Percentiles rank a stretch among this genome's conserved stretches.
phyloP scores from a whole-genome alignment of 345 rosid genomes.

The Aquilaria yunnanensis region DNA sequence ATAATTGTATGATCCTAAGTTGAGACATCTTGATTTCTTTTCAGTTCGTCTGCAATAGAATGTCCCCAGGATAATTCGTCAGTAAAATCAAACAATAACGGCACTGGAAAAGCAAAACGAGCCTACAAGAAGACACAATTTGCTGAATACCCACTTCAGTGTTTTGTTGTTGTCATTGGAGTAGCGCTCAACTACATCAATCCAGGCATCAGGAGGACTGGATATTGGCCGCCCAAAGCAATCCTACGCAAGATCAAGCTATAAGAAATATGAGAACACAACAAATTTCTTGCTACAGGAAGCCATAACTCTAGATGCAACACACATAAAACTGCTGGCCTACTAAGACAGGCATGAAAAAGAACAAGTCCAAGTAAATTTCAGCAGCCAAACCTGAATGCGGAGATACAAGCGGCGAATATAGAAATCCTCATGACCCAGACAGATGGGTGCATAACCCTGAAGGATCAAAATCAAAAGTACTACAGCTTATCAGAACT shows the following conservation, averaged over 20 bases:
- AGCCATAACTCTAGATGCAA: too few species aligned
- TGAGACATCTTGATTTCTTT: constrained; percentile 60
- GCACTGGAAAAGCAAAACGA: neutral
- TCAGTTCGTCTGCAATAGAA: constrained; percentile 54
- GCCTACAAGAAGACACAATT: too few species aligned
- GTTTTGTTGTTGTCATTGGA: constrained; percentile 85
- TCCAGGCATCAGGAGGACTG: constrained; percentile 91
- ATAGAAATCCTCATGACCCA: constrained; percentile 87
- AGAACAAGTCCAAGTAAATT: too few species aligned
- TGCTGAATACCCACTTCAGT: constrained; percentile 40
- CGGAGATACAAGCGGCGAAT: constrained; percentile 71
- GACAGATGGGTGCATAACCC: constrained; percentile 88
- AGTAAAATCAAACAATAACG: too few species aligned
- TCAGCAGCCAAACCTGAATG: constrained; percentile 50
- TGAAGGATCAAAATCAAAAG: constrained; percentile 6
- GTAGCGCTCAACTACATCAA: constrained; percentile 73
- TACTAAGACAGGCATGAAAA: neutral
- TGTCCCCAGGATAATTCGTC: too few species aligned
- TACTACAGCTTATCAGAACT: too few species aligned
- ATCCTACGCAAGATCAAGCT: constrained; percentile 32
- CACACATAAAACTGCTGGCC: neutral
- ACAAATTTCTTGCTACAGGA: neutral
- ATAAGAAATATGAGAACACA: neutral
- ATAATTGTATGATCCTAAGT: constrained; percentile 91
- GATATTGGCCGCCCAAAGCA: constrained; percentile 85